Evolutionary conservation across 2,329 filamentous ascomycete species (phyloP).

Genomic region (Fusarium penzigii): DNA sequence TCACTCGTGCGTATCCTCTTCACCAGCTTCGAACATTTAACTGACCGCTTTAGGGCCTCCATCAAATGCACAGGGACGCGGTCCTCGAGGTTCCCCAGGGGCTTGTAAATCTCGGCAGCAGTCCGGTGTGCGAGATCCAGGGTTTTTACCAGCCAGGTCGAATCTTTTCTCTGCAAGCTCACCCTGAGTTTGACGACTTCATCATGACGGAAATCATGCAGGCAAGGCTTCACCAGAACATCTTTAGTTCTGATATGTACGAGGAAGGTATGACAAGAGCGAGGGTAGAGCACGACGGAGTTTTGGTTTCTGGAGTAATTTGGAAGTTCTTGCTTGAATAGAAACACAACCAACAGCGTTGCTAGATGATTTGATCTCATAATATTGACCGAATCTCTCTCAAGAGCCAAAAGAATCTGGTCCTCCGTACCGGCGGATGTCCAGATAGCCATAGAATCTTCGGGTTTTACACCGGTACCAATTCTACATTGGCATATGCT

Average conservation of each 20-base stretch:
- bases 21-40: fast-evolving
- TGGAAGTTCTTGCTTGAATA: constrained; percentile 26
- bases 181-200: constrained; percentile 43
- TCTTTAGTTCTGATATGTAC: constrained; percentile 31
- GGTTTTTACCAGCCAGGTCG: constrained; percentile 39
- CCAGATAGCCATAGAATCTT: too few species aligned
- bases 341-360: too few species aligned
- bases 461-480: too few species aligned
- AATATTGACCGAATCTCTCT: too few species aligned
- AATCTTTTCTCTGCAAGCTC: constrained; percentile 44
- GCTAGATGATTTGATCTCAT: too few species aligned
- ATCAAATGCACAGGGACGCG: constrained; percentile 49
- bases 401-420: too few species aligned
- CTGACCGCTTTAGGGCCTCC: constrained; percentile 23
- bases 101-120: constrained; percentile 40
- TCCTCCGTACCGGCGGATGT: too few species aligned
- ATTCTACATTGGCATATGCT: too few species aligned
- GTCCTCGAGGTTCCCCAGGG: constrained; percentile 39
- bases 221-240: constrained; percentile 25
- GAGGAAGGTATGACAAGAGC: constrained; percentile 30
- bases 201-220: constrained; percentile 37
- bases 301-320: constrained; percentile 28
- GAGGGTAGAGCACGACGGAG: constrained; percentile 29
- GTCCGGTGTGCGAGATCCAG: constrained; percentile 39
- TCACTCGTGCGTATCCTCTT: constrained; percentile 21